phyloP scores from a whole-genome alignment of 2,329 filamentous ascomycete species.

The Botrytis squamosa region DNA sequence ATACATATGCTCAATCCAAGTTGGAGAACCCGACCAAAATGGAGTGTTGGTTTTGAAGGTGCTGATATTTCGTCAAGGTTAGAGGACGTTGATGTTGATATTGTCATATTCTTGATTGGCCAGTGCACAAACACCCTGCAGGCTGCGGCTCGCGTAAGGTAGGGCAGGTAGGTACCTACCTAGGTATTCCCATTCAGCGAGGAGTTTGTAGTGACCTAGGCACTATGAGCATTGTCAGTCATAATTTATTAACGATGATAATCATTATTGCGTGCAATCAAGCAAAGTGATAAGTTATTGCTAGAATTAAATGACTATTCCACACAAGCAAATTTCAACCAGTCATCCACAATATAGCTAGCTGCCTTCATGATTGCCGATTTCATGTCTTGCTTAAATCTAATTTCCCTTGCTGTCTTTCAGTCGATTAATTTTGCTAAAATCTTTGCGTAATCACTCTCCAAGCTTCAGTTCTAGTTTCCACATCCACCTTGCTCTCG shows the following conservation, averaged over 20 bases:
- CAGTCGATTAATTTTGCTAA: too few species aligned
- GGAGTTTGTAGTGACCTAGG: too few species aligned
- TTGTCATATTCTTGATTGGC: too few species aligned
- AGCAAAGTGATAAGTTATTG: background rate
- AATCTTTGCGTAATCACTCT: background rate
- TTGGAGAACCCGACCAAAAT: background rate
- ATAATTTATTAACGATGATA: background rate
- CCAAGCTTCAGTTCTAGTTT: background rate
- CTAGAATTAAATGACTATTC: background rate
- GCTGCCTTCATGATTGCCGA: background rate
- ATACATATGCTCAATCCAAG: background rate
- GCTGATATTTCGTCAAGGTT: too few species aligned
- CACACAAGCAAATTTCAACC: background rate
- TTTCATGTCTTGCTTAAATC: background rate
- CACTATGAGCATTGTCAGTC: background rate
- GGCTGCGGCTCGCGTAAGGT: too few species aligned
- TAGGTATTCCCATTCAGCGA: too few species aligned
- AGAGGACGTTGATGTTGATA: too few species aligned
- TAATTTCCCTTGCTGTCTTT: rapidly evolving
- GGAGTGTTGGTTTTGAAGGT: too few species aligned
- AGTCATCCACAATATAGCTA: background rate
- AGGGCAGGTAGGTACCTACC: too few species aligned
- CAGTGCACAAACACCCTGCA: too few species aligned
- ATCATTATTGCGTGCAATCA: background rate
- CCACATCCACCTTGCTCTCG: background rate